Conservation (phyloP, 371 early-diverging fungal genomes). For the Actinomortierella wolfii region DNA sequence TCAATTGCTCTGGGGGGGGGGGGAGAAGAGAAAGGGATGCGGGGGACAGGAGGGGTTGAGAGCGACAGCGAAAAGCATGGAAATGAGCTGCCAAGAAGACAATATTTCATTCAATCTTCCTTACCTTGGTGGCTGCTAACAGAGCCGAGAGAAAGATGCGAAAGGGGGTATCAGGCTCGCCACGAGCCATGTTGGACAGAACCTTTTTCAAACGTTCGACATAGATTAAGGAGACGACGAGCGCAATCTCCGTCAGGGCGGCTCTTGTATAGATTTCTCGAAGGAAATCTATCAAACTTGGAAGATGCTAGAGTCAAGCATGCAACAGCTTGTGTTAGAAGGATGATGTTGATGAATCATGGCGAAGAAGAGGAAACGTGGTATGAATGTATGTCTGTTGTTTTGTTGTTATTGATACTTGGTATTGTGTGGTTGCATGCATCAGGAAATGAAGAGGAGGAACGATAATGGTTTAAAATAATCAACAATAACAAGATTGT, state of each 20-base stretch:
- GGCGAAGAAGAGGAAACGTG: conserved; percentile 2
- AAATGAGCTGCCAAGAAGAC: too few relatives aligned
- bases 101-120: conserved; percentile 1
- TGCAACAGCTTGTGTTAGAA: too few relatives aligned
- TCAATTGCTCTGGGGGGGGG: too few relatives aligned
- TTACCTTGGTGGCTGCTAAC: conserved; percentile 66
- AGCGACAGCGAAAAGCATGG: too few relatives aligned
- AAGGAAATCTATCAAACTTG: conserved; percentile 19
- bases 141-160: conserved; percentile 75
- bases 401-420: not conserved
- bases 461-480: not conserved
- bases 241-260: conserved; percentile 38
- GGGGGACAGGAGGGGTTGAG: too few relatives aligned
- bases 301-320: not conserved
- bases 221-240: conserved; percentile 73
- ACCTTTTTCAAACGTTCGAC: conserved; percentile 72
- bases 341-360: not conserved
- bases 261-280: conserved; percentile 30
- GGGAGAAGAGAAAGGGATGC: too few relatives aligned
- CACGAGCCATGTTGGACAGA: conserved; percentile 67
- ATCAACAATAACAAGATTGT: not conserved
- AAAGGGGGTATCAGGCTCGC: conserved; percentile 77
- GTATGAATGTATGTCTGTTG: not conserved
- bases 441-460: not conserved
- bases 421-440: not conserved